Evolutionary conservation across 768 basidiomycete species (phyloP).

Genomic region (Chalciporus pseudorubinellus): DNA sequence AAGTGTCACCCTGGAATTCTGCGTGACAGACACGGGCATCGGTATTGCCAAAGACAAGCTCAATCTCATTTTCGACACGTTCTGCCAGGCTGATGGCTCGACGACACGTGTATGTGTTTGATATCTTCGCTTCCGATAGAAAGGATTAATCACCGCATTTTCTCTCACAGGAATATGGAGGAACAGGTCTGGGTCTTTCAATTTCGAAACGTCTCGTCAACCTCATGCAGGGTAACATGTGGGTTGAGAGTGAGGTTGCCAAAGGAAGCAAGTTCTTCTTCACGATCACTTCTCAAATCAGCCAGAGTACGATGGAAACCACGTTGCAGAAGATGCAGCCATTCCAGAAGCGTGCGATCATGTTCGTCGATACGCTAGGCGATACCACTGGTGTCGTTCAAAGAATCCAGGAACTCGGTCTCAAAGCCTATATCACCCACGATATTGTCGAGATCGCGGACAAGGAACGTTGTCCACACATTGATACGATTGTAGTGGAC

Average conservation of each 20-base stretch:
- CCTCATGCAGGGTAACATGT: conserved; percentile 98
- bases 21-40: conserved; percentile 96
- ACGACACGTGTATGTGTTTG: conserved; percentile 74
- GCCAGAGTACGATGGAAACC: conserved; percentile 67
- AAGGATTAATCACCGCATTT: conserved; percentile 14
- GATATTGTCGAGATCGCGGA: conserved; percentile 78
- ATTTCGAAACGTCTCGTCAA: conserved; percentile 97
- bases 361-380: conserved; percentile 84
- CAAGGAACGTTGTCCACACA: conserved; percentile 79
- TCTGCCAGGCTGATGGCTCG: conserved; percentile 97
- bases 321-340: conserved; percentile 79
- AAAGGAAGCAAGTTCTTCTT: conserved; percentile 97
- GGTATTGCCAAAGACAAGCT: conserved; percentile 98
- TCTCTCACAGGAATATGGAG: conserved; percentile 80
- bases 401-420: conserved; percentile 73
- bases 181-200: conserved; percentile 92
- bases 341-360: conserved; percentile 82
- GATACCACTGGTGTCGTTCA: conserved; percentile 76
- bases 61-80: conserved; percentile 98
- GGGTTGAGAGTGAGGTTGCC: conserved; percentile 94
- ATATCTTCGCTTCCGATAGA: conserved; percentile 8
- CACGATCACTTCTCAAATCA: conserved; percentile 86
- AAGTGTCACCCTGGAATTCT: conserved; percentile 91
- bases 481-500: conserved; percentile 96
- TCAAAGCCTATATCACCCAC: conserved; percentile 74